Conservation (phyloP, 768 basidiomycete species). For the Strobilomyces echinocephalus region DNA sequence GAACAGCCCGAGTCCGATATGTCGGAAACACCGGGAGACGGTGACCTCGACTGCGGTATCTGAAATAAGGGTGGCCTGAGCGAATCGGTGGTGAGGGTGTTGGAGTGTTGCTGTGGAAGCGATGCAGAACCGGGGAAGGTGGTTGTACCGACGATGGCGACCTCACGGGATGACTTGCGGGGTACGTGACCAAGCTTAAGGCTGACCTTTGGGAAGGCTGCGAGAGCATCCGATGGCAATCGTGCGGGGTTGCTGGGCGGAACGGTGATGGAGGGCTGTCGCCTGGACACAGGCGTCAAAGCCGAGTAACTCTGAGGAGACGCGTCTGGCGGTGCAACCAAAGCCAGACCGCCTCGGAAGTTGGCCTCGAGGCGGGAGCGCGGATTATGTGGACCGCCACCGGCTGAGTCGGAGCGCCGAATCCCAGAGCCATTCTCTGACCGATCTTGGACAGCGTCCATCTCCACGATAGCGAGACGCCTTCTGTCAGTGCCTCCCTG, state of each 20-base stretch:
- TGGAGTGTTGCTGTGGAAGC: slow-evolving; percentile 26
- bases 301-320: slow-evolving; percentile 49
- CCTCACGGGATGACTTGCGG: slow-evolving; percentile 44
- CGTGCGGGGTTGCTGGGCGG: slow-evolving; percentile 34
- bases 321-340: slow-evolving; percentile 72
- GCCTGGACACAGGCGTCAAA: slow-evolving; percentile 39
- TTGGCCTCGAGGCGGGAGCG: slow-evolving; percentile 38
- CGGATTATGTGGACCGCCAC: slow-evolving; percentile 29
- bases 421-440: slow-evolving; percentile 17
- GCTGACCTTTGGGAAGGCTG: slow-evolving; percentile 22
- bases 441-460: slow-evolving; percentile 38
- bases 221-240: slow-evolving; percentile 45
- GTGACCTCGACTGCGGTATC: slow-evolving; percentile 34
- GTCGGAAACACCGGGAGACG: slow-evolving; percentile 29
- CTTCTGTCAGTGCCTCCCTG: slow-evolving; percentile 61
- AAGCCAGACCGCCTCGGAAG: slow-evolving; percentile 43
- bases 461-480: slow-evolving; percentile 61
- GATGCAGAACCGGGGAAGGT: slow-evolving; percentile 26
- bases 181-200: slow-evolving; percentile 32
- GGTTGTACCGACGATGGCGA: slow-evolving; percentile 50
- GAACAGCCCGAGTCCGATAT: slow-evolving; percentile 31
- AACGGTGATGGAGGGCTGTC: slow-evolving; percentile 15
- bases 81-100: slow-evolving; percentile 24
- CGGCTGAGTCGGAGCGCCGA: slow-evolving; percentile 21
- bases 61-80: slow-evolving; percentile 37